phyloP scores from a whole-genome alignment of 805 yeast species.

The Candida wancherniae region DNA sequence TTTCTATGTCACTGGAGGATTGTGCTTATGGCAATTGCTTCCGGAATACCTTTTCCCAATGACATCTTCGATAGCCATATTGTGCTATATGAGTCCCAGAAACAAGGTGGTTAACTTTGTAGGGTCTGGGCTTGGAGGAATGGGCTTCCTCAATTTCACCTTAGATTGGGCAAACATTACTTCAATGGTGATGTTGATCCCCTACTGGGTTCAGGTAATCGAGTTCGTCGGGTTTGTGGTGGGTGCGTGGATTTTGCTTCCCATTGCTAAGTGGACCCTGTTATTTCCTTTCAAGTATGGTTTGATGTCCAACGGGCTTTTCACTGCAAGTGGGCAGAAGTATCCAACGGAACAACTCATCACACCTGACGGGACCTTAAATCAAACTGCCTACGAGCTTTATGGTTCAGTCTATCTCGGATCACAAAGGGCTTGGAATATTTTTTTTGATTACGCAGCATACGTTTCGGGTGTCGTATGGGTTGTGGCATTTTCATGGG shows the following conservation, averaged over 20 bases:
- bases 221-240: slow-evolving; percentile 44
- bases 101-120: slow-evolving; percentile 38
- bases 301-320: slow-evolving; percentile 44
- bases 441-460: slow-evolving; percentile 51
- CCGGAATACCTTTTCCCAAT: slow-evolving; percentile 48
- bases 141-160: slow-evolving; percentile 45
- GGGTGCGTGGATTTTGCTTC: slow-evolving; percentile 47
- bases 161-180: slow-evolving; percentile 53
- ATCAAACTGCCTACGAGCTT: slow-evolving; percentile 40
- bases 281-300: slow-evolving; percentile 31
- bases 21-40: slow-evolving; percentile 41
- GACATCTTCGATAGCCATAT: slow-evolving; percentile 44
- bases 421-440: slow-evolving; percentile 46
- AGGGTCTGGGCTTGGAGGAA: slow-evolving; percentile 51
- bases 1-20: slow-evolving; percentile 23
- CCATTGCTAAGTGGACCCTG: slow-evolving; percentile 43
- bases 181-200: slow-evolving; percentile 45
- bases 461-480: slow-evolving; percentile 45
- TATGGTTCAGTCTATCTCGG: slow-evolving; percentile 46
- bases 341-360: slow-evolving; percentile 42
- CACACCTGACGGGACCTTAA: slow-evolving; percentile 36
- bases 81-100: slow-evolving; percentile 47
- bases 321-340: slow-evolving; percentile 30
- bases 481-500: slow-evolving; percentile 38
- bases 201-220: slow-evolving; percentile 49